Evolutionary conservation across 2,329 filamentous ascomycete genomes (phyloP).

Genomic region (Drechslerella dactyloides): DNA sequence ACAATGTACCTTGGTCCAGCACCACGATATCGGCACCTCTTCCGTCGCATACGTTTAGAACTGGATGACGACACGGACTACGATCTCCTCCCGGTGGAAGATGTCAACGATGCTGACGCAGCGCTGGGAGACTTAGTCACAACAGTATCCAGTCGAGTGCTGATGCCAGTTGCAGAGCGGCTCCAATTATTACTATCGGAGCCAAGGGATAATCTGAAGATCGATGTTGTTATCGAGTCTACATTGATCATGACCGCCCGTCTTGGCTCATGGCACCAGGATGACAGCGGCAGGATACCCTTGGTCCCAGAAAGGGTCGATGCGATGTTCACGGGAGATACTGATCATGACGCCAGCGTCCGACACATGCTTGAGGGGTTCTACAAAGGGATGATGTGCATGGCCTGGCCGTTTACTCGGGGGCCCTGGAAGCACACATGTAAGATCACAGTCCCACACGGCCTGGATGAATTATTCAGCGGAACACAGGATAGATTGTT

Average conservation of each 20-base stretch:
- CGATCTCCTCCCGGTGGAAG: neutral
- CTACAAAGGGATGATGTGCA: conserved; percentile 19
- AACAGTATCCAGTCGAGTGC: neutral
- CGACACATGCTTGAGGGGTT: neutral
- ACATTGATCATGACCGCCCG: too few species aligned
- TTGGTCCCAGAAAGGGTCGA: neutral
- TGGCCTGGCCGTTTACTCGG: conserved; percentile 15
- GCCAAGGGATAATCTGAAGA: too few species aligned
- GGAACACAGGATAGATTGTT: neutral
- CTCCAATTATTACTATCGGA: too few species aligned
- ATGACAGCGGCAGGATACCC: too few species aligned
- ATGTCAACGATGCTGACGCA: neutral
- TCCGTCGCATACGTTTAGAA: conserved; percentile 23
- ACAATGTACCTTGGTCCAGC: neutral
- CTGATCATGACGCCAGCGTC: neutral
- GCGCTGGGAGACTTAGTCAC: neutral
- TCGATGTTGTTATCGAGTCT: too few species aligned
- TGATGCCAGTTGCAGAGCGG: neutral
- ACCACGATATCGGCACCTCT: neutral
- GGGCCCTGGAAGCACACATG: conserved; percentile 17
- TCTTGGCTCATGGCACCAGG: too few species aligned
- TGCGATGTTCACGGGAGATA: neutral
- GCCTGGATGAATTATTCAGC: neutral
- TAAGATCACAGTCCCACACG: conserved; percentile 3
- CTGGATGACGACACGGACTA: conserved; percentile 15